Conservation (phyloP, 768 basidiomycete species). For the Rhodotorula graminis region DNA sequence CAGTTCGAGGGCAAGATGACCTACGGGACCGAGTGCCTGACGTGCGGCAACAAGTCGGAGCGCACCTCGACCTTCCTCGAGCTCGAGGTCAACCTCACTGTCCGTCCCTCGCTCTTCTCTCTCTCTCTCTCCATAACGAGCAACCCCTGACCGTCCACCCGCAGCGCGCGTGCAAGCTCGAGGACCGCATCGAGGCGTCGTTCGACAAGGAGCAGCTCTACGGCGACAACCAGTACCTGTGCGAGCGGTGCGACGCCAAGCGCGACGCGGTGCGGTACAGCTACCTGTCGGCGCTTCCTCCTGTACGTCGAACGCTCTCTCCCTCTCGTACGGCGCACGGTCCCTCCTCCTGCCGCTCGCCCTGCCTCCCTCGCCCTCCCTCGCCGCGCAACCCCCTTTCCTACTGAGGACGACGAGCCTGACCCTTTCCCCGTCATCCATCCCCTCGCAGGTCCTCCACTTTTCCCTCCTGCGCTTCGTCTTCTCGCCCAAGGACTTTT, state of each 20-base stretch:
- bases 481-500: conserved; percentile 70
- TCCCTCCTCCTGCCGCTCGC: not conserved
- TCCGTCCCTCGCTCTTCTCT: conserved; percentile 44
- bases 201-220: conserved; percentile 67
- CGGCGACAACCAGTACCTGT: conserved; percentile 78
- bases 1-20: conserved; percentile 83
- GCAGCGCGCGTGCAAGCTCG: conserved; percentile 67
- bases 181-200: conserved; percentile 64
- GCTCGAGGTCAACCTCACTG: conserved; percentile 78
- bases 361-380: not conserved
- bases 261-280: conserved; percentile 76
- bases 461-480: conserved; percentile 91
- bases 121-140: not conserved
- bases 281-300: conserved; percentile 66
- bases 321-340: too few species aligned
- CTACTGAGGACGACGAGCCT: too few species aligned
- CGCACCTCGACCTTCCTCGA: conserved; percentile 71
- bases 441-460: conserved; percentile 58
- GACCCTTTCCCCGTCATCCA: not conserved
- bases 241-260: conserved; percentile 65
- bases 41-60: conserved; percentile 66
- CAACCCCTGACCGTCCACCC: not conserved
- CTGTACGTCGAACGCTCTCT: conserved; percentile 46
- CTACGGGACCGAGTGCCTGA: conserved; percentile 72
- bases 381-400: too few species aligned